These are phyloP conservation scores for Fusarium redolens DNA, from an alignment of 2,329 filamentous ascomycete species.

Conservation along the genomic window DNA sequence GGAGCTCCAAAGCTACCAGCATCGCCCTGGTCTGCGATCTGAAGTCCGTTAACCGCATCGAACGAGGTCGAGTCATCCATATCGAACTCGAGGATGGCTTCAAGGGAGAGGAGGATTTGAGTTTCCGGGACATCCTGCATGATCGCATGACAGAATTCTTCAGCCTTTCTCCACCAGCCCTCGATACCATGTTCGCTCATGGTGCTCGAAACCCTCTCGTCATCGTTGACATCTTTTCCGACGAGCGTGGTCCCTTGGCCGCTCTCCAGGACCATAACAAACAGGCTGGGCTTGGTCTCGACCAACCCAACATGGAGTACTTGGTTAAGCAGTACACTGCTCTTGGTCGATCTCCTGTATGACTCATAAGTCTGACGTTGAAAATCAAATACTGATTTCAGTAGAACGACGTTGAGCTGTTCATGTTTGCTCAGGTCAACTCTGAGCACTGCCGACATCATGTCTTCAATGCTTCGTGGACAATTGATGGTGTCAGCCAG, in stretches of 20 bases:
- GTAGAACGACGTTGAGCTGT: conserved; percentile 86
- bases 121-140: conserved; percentile 78
- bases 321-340: conserved; percentile 72
- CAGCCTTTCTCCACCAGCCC: conserved; percentile 72
- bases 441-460: conserved; percentile 91
- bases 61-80: conserved; percentile 84
- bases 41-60: conserved; percentile 79
- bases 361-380: conserved; percentile 28
- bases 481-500: conserved; percentile 87
- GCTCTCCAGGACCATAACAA: conserved; percentile 86
- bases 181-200: conserved; percentile 83
- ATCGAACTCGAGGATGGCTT: conserved; percentile 66
- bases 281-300: conserved; percentile 84
- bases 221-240: conserved; percentile 78
- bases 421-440: conserved; percentile 99
- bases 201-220: conserved; percentile 70
- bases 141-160: conserved; percentile 97
- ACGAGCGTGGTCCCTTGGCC: conserved; percentile 72
- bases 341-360: conserved; percentile 68
- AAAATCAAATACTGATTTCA: conserved; percentile 36
- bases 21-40: conserved; percentile 94
- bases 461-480: conserved; percentile 97
- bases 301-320: conserved; percentile 91
- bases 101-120: conserved; percentile 59
- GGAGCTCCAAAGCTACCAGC: conserved; percentile 95